phyloP scores from a whole-genome alignment of 1,284 basidiomycete genomes.

The Blastosporella zonata region DNA sequence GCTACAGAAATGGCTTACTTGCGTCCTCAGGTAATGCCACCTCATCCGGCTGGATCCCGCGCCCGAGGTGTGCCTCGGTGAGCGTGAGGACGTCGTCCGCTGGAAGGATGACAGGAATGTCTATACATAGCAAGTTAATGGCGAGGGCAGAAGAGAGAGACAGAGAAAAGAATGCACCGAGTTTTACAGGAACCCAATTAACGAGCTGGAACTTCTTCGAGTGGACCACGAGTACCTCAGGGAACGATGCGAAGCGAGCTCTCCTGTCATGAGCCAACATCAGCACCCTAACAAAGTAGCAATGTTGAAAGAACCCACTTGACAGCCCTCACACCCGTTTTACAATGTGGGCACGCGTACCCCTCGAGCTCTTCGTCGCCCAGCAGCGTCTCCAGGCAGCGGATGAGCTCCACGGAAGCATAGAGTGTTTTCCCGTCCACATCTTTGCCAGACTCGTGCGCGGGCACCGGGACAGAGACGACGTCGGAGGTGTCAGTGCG shows the following conservation, averaged over 20 bases:
- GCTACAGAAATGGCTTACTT: constrained; percentile 13
- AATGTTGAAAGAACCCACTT: constrained; percentile 34
- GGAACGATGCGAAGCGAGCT: constrained; percentile 82
- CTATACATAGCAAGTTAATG: constrained; percentile 35
- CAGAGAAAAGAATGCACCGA: constrained; percentile 52
- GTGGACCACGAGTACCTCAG: constrained; percentile 86
- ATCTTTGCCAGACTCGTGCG: constrained; percentile 48
- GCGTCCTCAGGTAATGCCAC: constrained; percentile 61
- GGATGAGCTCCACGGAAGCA: constrained; percentile 64
- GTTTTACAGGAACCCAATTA: constrained; percentile 96
- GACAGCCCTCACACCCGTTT: constrained; percentile 38
- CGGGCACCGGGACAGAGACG: constrained; percentile 80
- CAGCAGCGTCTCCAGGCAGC: constrained; percentile 70
- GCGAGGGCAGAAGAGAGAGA: neutral
- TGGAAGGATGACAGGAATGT: constrained; percentile 84
- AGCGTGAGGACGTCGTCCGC: constrained; percentile 60
- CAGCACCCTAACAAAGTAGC: neutral
- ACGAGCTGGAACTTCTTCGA: constrained; percentile 95
- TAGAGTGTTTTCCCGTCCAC: constrained; percentile 66
- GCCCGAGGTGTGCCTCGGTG: constrained; percentile 63
- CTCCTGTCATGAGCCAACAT: constrained; percentile 41
- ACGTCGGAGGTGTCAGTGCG: constrained; percentile 77
- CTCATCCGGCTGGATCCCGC: constrained; percentile 76
- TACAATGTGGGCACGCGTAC: constrained; percentile 54
- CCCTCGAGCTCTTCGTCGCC: constrained; percentile 67